phyloP scores from a whole-genome alignment of 1,284 basidiomycete genomes.

The Melampsora larici-populina region DNA sequence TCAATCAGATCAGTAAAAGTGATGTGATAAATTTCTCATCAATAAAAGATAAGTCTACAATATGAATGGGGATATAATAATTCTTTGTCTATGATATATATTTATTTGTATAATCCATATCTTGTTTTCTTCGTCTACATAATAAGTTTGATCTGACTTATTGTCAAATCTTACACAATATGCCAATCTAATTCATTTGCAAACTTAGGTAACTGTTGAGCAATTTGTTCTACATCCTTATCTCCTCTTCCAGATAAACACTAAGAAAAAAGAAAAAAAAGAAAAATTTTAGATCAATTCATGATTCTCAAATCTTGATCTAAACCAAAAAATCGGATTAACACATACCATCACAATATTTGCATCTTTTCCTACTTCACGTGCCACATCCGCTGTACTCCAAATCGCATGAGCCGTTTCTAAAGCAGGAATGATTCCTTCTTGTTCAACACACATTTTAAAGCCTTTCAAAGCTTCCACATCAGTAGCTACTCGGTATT shows the following conservation, averaged over 20 bases:
- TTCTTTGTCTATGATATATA: too few species aligned
- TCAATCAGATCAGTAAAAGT: too few species aligned
- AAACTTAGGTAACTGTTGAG: slow-evolving; percentile 33
- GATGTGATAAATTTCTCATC: too few species aligned
- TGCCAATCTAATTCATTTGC: slow-evolving; percentile 37
- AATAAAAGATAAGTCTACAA: too few species aligned
- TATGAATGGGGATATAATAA: too few species aligned
- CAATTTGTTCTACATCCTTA: slow-evolving; percentile 69
- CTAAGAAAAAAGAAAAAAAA: slow-evolving; percentile 9
- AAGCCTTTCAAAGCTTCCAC: slow-evolving; percentile 90
- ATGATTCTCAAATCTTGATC: not conserved
- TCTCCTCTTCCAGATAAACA: slow-evolving; percentile 82
- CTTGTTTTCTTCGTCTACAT: too few species aligned
- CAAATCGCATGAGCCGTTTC: slow-evolving; percentile 96
- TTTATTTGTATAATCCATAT: too few species aligned
- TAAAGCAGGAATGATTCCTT: slow-evolving; percentile 96
- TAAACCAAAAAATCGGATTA: not conserved
- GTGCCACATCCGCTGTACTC: slow-evolving; percentile 80
- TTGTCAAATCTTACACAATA: not conserved
- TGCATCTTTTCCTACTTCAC: slow-evolving; percentile 74
- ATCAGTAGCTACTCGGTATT: slow-evolving; percentile 90
- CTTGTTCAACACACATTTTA: slow-evolving; percentile 80
- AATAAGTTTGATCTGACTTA: too few species aligned
- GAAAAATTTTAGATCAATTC: not conserved
- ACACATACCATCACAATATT: slow-evolving; percentile 73